These are phyloP conservation scores for Vigna reflexopilosa DNA, from an alignment of 306 rosid species.

Conservation along the genomic window DNA sequence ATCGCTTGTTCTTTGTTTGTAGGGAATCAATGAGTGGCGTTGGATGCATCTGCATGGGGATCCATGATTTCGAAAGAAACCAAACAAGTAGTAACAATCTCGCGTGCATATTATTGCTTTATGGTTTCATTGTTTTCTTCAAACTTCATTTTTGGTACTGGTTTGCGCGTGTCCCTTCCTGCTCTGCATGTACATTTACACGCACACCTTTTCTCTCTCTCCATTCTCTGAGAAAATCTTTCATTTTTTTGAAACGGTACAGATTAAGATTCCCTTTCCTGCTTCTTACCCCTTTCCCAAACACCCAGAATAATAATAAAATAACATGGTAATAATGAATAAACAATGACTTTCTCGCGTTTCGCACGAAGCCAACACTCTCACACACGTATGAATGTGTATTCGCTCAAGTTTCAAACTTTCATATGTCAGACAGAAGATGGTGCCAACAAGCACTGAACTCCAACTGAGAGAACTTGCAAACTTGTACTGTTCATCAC, in stretches of 20 bases:
- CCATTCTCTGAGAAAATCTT: conserved; percentile 22
- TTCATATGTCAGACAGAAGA: conserved; percentile 45
- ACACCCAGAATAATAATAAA: conserved; percentile 13
- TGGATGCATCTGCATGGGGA: conserved; percentile 35
- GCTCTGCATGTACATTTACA: conserved; percentile 12
- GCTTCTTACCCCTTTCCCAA: conserved; percentile 39
- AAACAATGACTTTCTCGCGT: conserved; percentile 15
- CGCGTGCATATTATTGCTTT: conserved; percentile 40
- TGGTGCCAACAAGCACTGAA: conserved; percentile 35
- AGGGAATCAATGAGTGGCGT: background rate
- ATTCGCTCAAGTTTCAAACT: conserved; percentile 38
- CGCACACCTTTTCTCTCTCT: background rate
- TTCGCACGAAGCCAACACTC: conserved; percentile 29
- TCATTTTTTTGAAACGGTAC: conserved; percentile 46
- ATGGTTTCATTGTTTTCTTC: conserved; percentile 33
- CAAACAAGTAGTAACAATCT: conserved; percentile 28
- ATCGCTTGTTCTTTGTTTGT: background rate
- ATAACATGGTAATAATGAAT: background rate
- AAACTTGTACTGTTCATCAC: conserved; percentile 1
- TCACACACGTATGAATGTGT: conserved; percentile 30
- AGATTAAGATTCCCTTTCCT: conserved; percentile 48
- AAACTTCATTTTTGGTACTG: conserved; percentile 13
- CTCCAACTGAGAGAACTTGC: conserved; percentile 9
- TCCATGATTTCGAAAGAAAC: conserved; percentile 28
- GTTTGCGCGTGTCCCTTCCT: conserved; percentile 26